A percentile compares a stretch with the other conserved stretches of the same genome.
Evolutionary conservation across 371 early-diverging fungal genomes (phyloP).

Genomic region (Blakeslea trispora): DNA sequence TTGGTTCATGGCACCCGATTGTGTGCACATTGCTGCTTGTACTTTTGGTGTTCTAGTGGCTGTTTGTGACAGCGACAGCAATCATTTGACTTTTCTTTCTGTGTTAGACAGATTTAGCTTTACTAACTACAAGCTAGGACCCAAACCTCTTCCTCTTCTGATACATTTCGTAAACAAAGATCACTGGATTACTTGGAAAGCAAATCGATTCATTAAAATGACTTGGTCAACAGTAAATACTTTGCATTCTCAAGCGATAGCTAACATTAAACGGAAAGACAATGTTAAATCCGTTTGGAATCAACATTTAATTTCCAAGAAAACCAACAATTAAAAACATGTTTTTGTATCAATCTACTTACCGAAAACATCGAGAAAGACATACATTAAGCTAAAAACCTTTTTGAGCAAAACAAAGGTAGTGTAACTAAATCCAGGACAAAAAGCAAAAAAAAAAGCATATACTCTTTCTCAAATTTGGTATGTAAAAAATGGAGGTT

Average conservation of each 20-base stretch:
- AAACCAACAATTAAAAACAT: background rate
- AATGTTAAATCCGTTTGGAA: background rate
- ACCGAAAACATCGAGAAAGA: no score
- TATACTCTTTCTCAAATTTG: no score
- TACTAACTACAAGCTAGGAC: background rate
- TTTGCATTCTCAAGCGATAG: background rate
- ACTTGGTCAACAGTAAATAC: background rate
- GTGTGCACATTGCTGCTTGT: background rate
- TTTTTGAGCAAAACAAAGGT: no score
- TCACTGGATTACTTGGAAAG: background rate
- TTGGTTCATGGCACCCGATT: background rate
- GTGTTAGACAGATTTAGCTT: background rate
- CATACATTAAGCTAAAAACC: no score
- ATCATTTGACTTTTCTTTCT: background rate
- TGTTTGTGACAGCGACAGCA: background rate
- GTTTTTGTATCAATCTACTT: no score
- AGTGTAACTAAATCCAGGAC: no score
- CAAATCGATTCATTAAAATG: no score
- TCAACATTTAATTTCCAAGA: background rate
- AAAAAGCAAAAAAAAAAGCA: no score
- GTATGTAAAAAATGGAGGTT: no score
- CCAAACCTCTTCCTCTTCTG: background rate
- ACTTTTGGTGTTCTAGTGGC: background rate
- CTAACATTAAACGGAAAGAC: background rate
- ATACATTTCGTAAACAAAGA: background rate